phyloP scores from a whole-genome alignment of 1,139 yeast genomes.

The Eremothecium gossypii region DNA sequence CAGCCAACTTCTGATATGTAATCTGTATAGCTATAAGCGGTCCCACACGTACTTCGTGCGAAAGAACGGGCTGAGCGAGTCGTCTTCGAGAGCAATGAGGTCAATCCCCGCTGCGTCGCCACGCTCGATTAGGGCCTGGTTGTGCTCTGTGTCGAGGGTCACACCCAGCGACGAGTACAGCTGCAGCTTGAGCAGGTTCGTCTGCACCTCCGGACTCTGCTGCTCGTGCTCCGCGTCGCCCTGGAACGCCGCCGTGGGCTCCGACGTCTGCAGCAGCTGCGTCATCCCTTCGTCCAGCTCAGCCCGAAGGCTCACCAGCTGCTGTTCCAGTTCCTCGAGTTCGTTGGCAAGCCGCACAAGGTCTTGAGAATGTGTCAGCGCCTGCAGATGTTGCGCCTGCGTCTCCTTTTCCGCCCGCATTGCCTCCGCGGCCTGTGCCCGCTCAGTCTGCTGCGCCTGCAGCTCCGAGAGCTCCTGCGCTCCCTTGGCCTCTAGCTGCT shows the following conservation, averaged over 20 bases:
- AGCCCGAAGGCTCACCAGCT: slow-evolving; percentile 11
- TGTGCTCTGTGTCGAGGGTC: slow-evolving; percentile 20
- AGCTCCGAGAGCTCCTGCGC: not conserved
- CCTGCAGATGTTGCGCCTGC: not conserved
- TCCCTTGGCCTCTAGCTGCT: not conserved
- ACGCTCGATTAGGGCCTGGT: slow-evolving; percentile 21
- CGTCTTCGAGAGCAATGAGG: slow-evolving; percentile 20
- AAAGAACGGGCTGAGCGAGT: slow-evolving; percentile 18
- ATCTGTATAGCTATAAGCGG: slow-evolving; percentile 6
- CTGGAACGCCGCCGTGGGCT: slow-evolving; percentile 6
- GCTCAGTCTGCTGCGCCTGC: not conserved
- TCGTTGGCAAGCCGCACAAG: slow-evolving; percentile 15
- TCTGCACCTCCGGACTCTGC: slow-evolving; percentile 16
- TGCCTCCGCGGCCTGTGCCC: not conserved
- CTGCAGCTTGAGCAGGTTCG: slow-evolving; percentile 22
- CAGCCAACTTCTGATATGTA: slow-evolving; percentile 50
- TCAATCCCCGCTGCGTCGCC: slow-evolving; percentile 15
- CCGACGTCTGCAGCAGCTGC: slow-evolving; percentile 9
- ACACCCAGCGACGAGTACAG: slow-evolving; percentile 26
- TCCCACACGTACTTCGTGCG: slow-evolving; percentile 28
- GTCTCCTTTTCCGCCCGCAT: not conserved
- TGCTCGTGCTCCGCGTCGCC: slow-evolving; percentile 3
- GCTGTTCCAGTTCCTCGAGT: slow-evolving; percentile 17
- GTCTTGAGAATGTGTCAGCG: slow-evolving; percentile 7
- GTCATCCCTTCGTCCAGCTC: slow-evolving; percentile 16